Evolutionary conservation across 257 asterid genomes (phyloP).

Genomic region (Solanum phureja): DNA sequence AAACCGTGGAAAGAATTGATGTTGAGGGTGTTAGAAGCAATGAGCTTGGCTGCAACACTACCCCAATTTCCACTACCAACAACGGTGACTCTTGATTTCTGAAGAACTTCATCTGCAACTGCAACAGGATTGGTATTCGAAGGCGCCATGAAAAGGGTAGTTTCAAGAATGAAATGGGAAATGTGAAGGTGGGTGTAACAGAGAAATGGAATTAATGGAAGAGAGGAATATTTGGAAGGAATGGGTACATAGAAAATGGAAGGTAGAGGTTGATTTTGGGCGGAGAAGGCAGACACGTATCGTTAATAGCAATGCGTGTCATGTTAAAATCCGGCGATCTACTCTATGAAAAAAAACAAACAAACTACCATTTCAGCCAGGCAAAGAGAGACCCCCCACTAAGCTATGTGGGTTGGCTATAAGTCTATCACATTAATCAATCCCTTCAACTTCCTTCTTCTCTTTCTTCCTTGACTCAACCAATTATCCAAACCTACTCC

Average conservation of each 20-base stretch:
- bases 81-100: constrained; percentile 55
- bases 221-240: neutral
- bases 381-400: neutral
- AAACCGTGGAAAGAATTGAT: constrained; percentile 59
- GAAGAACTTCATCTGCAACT: neutral
- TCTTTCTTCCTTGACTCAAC: neutral
- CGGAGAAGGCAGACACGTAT: constrained; percentile 3
- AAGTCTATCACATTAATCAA: neutral
- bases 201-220: neutral
- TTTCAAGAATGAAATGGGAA: neutral
- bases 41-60: constrained; percentile 86
- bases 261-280: neutral
- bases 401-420: neutral
- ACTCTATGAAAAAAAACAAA: neutral
- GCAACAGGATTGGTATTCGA: constrained; percentile 1
- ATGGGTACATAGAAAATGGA: neutral
- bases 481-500: neutral
- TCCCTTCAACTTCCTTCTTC: neutral
- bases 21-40: constrained; percentile 63
- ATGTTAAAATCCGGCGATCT: constrained; percentile 4
- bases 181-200: neutral
- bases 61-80: constrained; percentile 97
- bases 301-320: constrained; percentile 2
- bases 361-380: neutral
- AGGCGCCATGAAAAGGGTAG: constrained; percentile 21